A percentile compares a stretch with the other conserved stretches of the same genome.
These are phyloP conservation scores for Tilletia indica DNA, from an alignment of 1,284 basidiomycete genomes.

Conservation along the genomic window DNA sequence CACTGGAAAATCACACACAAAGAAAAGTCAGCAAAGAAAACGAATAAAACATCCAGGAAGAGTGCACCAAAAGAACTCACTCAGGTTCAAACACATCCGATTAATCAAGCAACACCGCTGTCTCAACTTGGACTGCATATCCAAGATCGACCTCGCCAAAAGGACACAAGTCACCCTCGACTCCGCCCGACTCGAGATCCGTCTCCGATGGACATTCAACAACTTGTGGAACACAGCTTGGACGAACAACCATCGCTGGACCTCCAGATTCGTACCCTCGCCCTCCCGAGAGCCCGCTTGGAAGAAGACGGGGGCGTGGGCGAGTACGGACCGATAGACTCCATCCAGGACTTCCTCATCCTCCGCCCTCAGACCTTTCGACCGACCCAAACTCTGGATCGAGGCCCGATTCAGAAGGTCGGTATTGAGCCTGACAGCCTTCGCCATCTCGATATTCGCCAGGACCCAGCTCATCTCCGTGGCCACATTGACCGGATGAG, in stretches of 20 bases:
- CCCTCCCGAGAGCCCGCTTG: slow-evolving; percentile 43
- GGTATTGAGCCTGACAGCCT: slow-evolving; percentile 39
- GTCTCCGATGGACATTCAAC: slow-evolving; percentile 43
- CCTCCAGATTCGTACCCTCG: slow-evolving; percentile 34
- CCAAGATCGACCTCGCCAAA: slow-evolving; percentile 46
- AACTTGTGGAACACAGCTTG: slow-evolving; percentile 51
- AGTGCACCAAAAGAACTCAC: no score
- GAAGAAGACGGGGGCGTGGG: slow-evolving; percentile 44
- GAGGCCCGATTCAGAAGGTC: slow-evolving; percentile 34
- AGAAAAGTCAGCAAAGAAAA: slow-evolving; percentile 24
- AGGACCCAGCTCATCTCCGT: slow-evolving; percentile 51
- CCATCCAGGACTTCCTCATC: slow-evolving; percentile 35
- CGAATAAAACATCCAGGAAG: no score
- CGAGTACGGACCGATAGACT: slow-evolving; percentile 39
- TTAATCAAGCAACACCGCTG: slow-evolving; percentile 43
- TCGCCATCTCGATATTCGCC: slow-evolving; percentile 37
- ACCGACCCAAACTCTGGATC: slow-evolving; percentile 30
- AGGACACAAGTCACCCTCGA: slow-evolving; percentile 47
- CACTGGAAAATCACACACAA: slow-evolving; percentile 1
- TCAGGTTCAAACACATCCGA: slow-evolving; percentile 45
- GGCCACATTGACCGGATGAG: slow-evolving; percentile 35
- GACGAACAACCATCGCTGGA: slow-evolving; percentile 51
- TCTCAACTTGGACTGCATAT: slow-evolving; percentile 50
- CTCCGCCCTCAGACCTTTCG: slow-evolving; percentile 32
- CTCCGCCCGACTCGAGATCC: slow-evolving; percentile 35